Conservation (phyloP, 208 protist species). For the Trypanosoma brucei region DNA sequence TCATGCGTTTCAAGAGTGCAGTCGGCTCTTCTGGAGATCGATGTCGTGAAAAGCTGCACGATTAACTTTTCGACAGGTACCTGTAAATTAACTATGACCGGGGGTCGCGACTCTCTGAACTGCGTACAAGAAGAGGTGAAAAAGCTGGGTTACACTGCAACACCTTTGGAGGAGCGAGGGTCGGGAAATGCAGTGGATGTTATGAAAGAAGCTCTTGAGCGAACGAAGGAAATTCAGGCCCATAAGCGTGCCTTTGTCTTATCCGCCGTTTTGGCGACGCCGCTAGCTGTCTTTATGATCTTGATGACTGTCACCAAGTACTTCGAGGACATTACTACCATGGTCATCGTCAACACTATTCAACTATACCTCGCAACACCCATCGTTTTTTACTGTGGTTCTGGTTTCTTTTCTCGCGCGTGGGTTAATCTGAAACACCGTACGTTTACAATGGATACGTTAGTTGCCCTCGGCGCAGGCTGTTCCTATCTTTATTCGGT, state of each 20-base stretch:
- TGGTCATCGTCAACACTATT: constrained; percentile 37
- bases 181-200: constrained; percentile 10
- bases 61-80: constrained; percentile 11
- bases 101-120: not conserved
- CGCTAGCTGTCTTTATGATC: constrained; percentile 61
- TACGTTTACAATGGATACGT: constrained; percentile 86
- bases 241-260: constrained; percentile 37
- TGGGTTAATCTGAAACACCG: constrained; percentile 49
- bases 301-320: constrained; percentile 46
- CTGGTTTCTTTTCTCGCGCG: constrained; percentile 65
- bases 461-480: constrained; percentile 77
- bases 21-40: constrained; percentile 3
- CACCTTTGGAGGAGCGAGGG: not conserved
- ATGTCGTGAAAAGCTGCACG: constrained; percentile 20
- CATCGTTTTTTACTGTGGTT: constrained; percentile 83
- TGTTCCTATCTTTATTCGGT: constrained; percentile 74
- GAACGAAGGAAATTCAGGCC: constrained; percentile 55
- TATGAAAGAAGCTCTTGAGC: constrained; percentile 53
- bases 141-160: constrained; percentile 13
- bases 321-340: constrained; percentile 20
- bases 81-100: constrained; percentile 3
- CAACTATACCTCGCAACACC: constrained; percentile 65
- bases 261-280: constrained; percentile 54
- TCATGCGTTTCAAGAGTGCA: constrained; percentile 50
- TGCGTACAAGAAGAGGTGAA: constrained; percentile 10